Base-by-base conservation (phyloP, 257 asterid species). In the Fraxinus pennsylvanica region DNA sequence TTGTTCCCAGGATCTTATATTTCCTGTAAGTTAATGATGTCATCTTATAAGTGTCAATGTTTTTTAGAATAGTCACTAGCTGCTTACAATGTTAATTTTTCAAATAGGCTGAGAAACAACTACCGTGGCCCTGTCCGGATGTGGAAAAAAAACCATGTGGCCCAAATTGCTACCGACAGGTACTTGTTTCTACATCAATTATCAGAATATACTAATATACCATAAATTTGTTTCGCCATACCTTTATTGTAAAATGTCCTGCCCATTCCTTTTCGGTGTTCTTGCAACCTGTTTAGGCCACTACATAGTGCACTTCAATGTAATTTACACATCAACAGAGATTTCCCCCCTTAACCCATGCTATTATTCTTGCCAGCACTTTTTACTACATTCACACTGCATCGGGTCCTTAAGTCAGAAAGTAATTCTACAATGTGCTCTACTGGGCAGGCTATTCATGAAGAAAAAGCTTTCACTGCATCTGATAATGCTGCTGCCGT, bases 1-100 rank as follows among this genome's bases (percentile, higher is more conserved):
- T 81, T 96, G 98, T 76, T 96, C 99, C 21, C 97, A 92, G 86
- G 97, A 96, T 66, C 94, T 96, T 72, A 86, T 85, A 74, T 88
- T 88, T 81, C 87, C 98, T 82, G 99, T 96, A 88, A 88, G 94
- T 86, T 57, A 59, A 74, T 82, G 73, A 63, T 82, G 65, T 41
- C 73, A 61, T 50, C 50, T 9, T 77, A 50, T 82, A 52, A 61
- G 29, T 73, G 47, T 78, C 73, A 35, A 52, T 47, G 43, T 80
- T 81, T 66, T 85, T 45, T 73, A 33, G 76, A 69, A 29, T 73
- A 29, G 54, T 69, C 52, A 78, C 15, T 74, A 75, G 50, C 72
- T 78, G 66, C 72, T 81, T 63, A 77, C 25, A 30, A 68, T 69
- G 29, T 38, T 59, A 72, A 54, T 73, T 65, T 41, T 22, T 63